Percentiles rank a stretch among this genome's conserved stretches.
Conservation (phyloP, 768 basidiomycete genomes). For the Peribolospora baueri region DNA sequence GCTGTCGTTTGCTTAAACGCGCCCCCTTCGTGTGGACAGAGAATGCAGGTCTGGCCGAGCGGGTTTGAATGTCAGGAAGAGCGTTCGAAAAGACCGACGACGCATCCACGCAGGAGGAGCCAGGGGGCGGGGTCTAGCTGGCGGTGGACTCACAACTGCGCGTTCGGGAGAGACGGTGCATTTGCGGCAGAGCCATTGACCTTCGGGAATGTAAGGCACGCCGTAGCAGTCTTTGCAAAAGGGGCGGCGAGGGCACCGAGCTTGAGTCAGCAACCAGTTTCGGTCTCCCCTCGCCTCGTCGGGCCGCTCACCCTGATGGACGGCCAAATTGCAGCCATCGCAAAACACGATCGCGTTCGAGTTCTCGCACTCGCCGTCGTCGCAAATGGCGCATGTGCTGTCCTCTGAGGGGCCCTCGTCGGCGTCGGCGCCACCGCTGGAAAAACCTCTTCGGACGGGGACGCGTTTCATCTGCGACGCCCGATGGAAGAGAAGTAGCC, state of each 20-base stretch:
- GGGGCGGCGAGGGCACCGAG: not conserved
- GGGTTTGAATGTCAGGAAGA: not conserved
- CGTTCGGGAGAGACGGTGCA: constrained; percentile 94
- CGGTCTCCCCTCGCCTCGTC: no score
- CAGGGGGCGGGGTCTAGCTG: not conserved
- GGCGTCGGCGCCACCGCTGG: constrained; percentile 30
- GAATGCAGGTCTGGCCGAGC: constrained; percentile 52
- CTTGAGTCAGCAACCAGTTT: no score
- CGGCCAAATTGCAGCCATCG: constrained; percentile 93
- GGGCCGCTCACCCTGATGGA: constrained; percentile 69
- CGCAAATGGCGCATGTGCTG: constrained; percentile 86
- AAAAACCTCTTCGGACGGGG: constrained; percentile 14
- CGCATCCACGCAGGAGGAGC: not conserved
- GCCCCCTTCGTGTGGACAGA: constrained; percentile 89
- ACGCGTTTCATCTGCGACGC: constrained; percentile 58
- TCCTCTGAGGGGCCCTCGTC: constrained; percentile 66
- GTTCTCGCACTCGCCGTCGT: constrained; percentile 95
- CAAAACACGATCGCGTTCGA: constrained; percentile 98
- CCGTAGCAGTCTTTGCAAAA: constrained; percentile 66
- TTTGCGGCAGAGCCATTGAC: constrained; percentile 96
- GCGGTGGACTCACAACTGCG: constrained; percentile 47
- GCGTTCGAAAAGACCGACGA: not conserved
- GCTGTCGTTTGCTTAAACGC: constrained; percentile 91
- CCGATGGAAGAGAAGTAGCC: constrained; percentile 11
- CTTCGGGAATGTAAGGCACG: constrained; percentile 96